These are phyloP conservation scores for Leccinum pellstonianum DNA, from an alignment of 768 basidiomycete genomes.

Conservation along the genomic window DNA sequence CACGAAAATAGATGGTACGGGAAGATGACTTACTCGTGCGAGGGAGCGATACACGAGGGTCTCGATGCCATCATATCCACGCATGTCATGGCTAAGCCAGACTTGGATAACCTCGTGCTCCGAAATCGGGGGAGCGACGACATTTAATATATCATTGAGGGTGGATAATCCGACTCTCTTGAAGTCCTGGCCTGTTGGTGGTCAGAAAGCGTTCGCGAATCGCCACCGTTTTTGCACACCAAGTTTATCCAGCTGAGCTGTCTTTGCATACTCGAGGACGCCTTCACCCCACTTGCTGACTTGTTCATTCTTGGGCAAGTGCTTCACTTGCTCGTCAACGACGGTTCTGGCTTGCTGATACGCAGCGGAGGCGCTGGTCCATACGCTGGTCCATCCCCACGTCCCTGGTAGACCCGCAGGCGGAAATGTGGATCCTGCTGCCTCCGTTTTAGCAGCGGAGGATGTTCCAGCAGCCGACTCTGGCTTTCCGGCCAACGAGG, in stretches of 20 bases:
- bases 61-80: constrained; percentile 94
- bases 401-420: constrained; percentile 31
- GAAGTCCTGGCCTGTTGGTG: constrained; percentile 75
- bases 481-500: constrained; percentile 39
- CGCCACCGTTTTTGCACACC: constrained; percentile 48
- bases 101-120: constrained; percentile 98
- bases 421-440: constrained; percentile 5
- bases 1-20: neutral
- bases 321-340: constrained; percentile 92
- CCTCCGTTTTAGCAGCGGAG: constrained; percentile 22
- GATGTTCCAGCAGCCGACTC: constrained; percentile 30
- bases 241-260: constrained; percentile 86
- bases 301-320: constrained; percentile 81
- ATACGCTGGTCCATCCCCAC: constrained; percentile 89
- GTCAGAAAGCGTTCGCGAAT: neutral
- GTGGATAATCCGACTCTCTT: constrained; percentile 86
- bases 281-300: constrained; percentile 88
- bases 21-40: constrained; percentile 58
- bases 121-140: constrained; percentile 96
- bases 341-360: constrained; percentile 84
- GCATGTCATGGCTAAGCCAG: constrained; percentile 95
- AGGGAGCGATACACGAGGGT: constrained; percentile 89
- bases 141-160: constrained; percentile 88
- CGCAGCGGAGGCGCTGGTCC: constrained; percentile 82
- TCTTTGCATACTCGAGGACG: constrained; percentile 83